phyloP scores from a whole-genome alignment of 2,329 filamentous ascomycete species.

The Diaporthe humulicola region DNA sequence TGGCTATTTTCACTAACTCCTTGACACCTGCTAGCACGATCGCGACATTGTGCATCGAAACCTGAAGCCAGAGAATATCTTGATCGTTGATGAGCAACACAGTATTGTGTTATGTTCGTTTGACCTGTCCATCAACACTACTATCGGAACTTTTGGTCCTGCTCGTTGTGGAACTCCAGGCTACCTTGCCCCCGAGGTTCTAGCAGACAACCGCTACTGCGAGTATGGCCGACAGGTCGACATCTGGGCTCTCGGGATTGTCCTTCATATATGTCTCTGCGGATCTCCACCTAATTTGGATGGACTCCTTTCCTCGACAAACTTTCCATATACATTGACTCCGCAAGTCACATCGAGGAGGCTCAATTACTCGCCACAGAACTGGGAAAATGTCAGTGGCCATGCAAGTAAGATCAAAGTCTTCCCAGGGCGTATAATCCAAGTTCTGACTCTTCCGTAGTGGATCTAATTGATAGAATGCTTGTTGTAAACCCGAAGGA shows the following conservation, averaged over 20 bases:
- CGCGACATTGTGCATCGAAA: conserved; percentile 67
- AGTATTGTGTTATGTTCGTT: conserved; percentile 95
- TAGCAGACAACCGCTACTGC: conserved; percentile 84
- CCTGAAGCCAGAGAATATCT: conserved; percentile 96
- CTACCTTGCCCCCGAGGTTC: conserved; percentile 95
- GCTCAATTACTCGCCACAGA: conserved; percentile 97
- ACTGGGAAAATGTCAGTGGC: conserved; percentile 92
- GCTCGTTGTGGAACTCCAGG: conserved; percentile 94
- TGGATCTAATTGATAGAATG: conserved; percentile 96
- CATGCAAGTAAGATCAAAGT: conserved; percentile 70
- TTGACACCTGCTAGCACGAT: neutral
- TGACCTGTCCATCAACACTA: conserved; percentile 96
- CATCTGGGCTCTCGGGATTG: conserved; percentile 94
- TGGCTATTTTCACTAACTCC: too few species aligned
- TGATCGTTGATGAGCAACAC: conserved; percentile 86
- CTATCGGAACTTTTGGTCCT: conserved; percentile 96
- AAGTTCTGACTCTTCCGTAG: conserved; percentile 46
- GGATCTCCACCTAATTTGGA: too few species aligned
- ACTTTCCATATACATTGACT: conserved; percentile 87
- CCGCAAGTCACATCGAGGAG: conserved; percentile 90
- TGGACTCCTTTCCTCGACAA: conserved; percentile 83
- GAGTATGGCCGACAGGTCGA: conserved; percentile 96
- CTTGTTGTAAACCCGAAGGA: conserved; percentile 86
- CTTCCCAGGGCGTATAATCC: too few species aligned
- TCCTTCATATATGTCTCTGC: conserved; percentile 96